Evolutionary conservation across 164 flowering plant genomes (phyloP).

Genomic region (Macadamia integrifolia): DNA sequence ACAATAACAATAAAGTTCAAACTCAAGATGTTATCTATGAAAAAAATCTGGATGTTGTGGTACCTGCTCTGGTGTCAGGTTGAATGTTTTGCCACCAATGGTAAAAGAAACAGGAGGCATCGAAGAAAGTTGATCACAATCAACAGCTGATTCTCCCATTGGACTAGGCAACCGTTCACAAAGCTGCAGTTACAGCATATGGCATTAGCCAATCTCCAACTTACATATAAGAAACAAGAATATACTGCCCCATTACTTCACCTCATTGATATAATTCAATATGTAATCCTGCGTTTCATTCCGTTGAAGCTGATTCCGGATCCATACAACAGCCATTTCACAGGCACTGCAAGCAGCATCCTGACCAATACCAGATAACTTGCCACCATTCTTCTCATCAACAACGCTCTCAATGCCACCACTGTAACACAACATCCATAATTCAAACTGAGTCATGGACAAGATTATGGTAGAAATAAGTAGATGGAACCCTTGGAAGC

Average conservation of each 20-base stretch:
- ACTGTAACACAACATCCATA: constrained; percentile 24
- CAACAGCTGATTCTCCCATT: constrained; percentile 80
- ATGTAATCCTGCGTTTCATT: constrained; percentile 57
- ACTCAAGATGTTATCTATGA: no score
- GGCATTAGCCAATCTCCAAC: constrained; percentile 10
- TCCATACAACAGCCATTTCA: constrained; percentile 88
- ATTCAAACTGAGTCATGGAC: neutral
- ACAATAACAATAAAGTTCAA: no score
- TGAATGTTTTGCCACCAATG: constrained; percentile 61
- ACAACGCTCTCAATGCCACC: constrained; percentile 74
- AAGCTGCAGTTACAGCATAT: constrained; percentile 44
- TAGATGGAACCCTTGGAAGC: no score
- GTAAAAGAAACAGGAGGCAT: constrained; percentile 73
- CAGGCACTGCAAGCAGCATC: constrained; percentile 64
- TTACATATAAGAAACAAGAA: neutral
- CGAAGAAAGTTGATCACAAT: constrained; percentile 45
- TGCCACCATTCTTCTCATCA: constrained; percentile 30
- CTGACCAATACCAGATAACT: constrained; percentile 27
- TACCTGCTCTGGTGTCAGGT: constrained; percentile 66
- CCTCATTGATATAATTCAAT: constrained; percentile 61
- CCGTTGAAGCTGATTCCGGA: constrained; percentile 57
- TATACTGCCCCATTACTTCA: constrained; percentile 11
- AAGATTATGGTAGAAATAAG: no score
- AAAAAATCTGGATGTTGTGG: neutral
- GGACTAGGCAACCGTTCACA: constrained; percentile 82